Evolutionary conservation across 352 stramenopile genomes (phyloP).

Genomic region (Globisporangium mamillatum): DNA sequence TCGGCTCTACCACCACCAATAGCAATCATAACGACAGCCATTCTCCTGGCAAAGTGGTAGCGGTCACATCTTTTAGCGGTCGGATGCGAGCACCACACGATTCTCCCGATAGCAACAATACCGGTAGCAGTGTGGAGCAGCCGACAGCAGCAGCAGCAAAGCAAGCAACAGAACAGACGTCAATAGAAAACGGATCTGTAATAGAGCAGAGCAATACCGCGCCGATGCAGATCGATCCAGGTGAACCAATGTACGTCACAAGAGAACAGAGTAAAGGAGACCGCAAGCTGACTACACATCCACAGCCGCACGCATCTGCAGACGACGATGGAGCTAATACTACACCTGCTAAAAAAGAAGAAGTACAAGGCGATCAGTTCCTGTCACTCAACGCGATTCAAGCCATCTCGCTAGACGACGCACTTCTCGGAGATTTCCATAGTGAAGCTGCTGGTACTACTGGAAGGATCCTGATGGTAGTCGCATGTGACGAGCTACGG

Average conservation of each 20-base stretch:
- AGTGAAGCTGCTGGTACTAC: not conserved
- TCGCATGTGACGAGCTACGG: slow-evolving; percentile 64
- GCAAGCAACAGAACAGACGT: not conserved
- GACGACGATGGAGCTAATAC: not conserved
- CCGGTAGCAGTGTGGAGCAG: slow-evolving; percentile 13
- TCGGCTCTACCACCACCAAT: not conserved
- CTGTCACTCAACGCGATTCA: slow-evolving; percentile 3
- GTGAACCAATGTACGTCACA: not conserved
- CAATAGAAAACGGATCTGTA: not conserved
- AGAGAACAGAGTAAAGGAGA: not conserved
- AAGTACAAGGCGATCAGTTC: not conserved
- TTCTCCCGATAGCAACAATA: not conserved
- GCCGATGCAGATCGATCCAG: slow-evolving; percentile 1
- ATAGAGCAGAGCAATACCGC: not conserved
- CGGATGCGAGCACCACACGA: not conserved
- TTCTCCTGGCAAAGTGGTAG: not conserved
- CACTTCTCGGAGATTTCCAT: not conserved
- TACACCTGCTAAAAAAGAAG: not conserved
- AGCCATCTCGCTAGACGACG: slow-evolving; percentile 12
- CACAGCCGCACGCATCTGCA: not conserved
- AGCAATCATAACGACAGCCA: not conserved
- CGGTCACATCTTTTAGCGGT: not conserved
- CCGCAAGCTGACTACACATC: not conserved
- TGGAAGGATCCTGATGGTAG: slow-evolving; percentile 25
- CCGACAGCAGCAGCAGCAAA: slow-evolving; percentile 10